Evolutionary conservation across 2,329 filamentous ascomycete species (phyloP).

Genomic region (Ilyonectria destructans): DNA sequence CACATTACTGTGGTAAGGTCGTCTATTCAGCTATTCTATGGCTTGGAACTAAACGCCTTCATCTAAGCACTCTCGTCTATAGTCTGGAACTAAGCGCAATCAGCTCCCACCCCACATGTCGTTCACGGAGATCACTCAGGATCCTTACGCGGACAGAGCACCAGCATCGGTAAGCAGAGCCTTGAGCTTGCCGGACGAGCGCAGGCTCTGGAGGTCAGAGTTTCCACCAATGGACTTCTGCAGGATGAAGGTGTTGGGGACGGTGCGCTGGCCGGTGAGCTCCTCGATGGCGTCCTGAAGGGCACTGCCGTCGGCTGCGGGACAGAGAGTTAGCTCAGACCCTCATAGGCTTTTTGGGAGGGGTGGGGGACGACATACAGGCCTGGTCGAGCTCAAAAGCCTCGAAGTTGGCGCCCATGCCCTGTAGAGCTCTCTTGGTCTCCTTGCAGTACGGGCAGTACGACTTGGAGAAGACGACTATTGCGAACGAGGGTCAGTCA

Average conservation of each 20-base stretch:
- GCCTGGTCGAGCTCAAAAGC: constrained; percentile 89
- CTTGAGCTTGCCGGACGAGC: constrained; percentile 62
- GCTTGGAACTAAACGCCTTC: constrained; percentile 5
- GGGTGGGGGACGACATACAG: constrained; percentile 68
- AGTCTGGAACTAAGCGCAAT: constrained; percentile 45
- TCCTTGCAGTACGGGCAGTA: constrained; percentile 95
- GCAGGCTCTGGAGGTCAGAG: constrained; percentile 82
- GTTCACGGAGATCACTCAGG: constrained; percentile 20
- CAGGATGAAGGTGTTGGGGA: constrained; percentile 96
- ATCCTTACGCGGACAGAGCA: constrained; percentile 61
- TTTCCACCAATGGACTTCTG: constrained; percentile 97
- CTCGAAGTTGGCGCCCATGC: constrained; percentile 80
- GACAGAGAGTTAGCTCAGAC: constrained; percentile 38
- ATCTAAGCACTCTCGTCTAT: constrained; percentile 32
- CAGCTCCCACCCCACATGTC: constrained; percentile 30
- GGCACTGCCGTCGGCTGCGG: constrained; percentile 82
- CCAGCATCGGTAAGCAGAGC: constrained; percentile 60
- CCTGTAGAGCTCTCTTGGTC: constrained; percentile 82
- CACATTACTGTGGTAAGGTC: constrained; percentile 17
- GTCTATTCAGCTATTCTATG: constrained; percentile 15
- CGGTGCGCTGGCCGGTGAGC: constrained; percentile 87
- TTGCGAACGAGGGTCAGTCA: constrained; percentile 10
- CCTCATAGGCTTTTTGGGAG: not conserved
- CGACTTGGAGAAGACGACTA: constrained; percentile 96
- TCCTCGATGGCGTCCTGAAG: constrained; percentile 89